These are phyloP conservation scores for Leccinum incarnatum DNA, from an alignment of 768 basidiomycete species.

Conservation along the genomic window DNA sequence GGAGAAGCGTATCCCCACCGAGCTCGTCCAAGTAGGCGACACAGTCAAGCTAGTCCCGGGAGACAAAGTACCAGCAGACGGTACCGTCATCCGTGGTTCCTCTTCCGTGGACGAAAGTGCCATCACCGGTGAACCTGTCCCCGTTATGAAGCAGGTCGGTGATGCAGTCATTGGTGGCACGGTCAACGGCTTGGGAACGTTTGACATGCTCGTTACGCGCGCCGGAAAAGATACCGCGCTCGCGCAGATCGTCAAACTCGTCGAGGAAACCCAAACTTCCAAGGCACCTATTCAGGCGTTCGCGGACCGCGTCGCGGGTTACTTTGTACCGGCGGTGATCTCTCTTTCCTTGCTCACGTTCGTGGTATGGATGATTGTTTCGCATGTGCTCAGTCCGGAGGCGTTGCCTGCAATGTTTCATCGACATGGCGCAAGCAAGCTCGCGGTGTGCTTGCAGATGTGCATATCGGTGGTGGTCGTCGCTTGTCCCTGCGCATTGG, in stretches of 20 bases:
- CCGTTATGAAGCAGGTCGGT: conserved; percentile 79
- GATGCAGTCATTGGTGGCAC: conserved; percentile 94
- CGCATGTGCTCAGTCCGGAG: conserved; percentile 51
- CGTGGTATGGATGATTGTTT: conserved; percentile 75
- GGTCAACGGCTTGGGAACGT: conserved; percentile 94
- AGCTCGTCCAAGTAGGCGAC: conserved; percentile 93
- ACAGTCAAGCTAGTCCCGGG: conserved; percentile 92
- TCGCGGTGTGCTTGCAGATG: conserved; percentile 92
- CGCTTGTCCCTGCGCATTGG: conserved; percentile 96
- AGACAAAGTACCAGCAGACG: conserved; percentile 95
- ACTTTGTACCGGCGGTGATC: conserved; percentile 93
- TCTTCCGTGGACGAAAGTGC: conserved; percentile 95
- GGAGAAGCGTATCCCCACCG: conserved; percentile 90
- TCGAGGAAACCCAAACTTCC: conserved; percentile 96
- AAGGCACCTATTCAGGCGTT: conserved; percentile 99
- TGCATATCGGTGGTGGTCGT: conserved; percentile 98
- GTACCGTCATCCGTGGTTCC: conserved; percentile 80
- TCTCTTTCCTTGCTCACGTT: conserved; percentile 80
- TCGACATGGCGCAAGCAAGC: conserved; percentile 74
- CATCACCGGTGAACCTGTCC: conserved; percentile 91
- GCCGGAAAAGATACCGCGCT: conserved; percentile 97
- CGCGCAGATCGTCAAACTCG: conserved; percentile 92
- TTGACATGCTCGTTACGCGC: conserved; percentile 93
- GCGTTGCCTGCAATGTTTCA: conserved; percentile 83
- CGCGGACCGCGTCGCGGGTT: conserved; percentile 90